Evolutionary conservation across 306 rosid genomes (phyloP), one percentile per base, ranked within the genome.

Genomic region (Begonia loranthoides): DNA sequence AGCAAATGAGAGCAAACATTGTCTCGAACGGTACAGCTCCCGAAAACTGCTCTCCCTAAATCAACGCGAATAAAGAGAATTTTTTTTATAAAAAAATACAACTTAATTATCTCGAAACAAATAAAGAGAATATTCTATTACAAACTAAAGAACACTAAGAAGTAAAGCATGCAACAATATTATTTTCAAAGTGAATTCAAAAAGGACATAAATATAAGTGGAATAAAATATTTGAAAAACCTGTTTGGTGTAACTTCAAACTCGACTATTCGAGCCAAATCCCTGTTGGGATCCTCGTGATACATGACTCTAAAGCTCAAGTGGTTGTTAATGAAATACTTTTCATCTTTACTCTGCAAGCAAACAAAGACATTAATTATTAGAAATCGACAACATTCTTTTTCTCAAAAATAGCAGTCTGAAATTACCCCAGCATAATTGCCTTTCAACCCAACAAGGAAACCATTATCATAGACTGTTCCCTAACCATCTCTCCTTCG

Each of bases 21-120:
- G 97, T 84, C 45, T 95, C 97, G 10, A 89, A 89, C 11, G 97
- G 97, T 24, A 89, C 95, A 33, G 97, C 97, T 50, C 97, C 94
- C 12, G 94, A 89, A 16, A 95, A 89, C 56, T 66, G 78, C 59
- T 90, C 73, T 0, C 90, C 97, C 97, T 94, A 85, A 45, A 90
- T 90, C 61, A 90, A 66, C 62, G 83, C 94, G 73, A 4, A n/a
- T n/a, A n/a, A n/a, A n/a, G n/a, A n/a, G n/a, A n/a, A n/a, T n/a
- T n/a, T n/a, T n/a, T n/a, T n/a, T n/a, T n/a, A n/a, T n/a, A n/a
- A n/a, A n/a, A n/a, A n/a, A n/a, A n/a, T n/a, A n/a, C 34, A 24
- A 6, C 34, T 3, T 6, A 24, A 24, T 3, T 6, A 6, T 24
- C 34, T 24, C 34, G 4, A 0, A 24, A 24, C 34, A 24, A 3